Percentiles rank a stretch among this genome's conserved stretches.
These are phyloP conservation scores for Yamadazyma sp. DNA, from an alignment of 805 yeast genomes.

Conservation along the genomic window DNA sequence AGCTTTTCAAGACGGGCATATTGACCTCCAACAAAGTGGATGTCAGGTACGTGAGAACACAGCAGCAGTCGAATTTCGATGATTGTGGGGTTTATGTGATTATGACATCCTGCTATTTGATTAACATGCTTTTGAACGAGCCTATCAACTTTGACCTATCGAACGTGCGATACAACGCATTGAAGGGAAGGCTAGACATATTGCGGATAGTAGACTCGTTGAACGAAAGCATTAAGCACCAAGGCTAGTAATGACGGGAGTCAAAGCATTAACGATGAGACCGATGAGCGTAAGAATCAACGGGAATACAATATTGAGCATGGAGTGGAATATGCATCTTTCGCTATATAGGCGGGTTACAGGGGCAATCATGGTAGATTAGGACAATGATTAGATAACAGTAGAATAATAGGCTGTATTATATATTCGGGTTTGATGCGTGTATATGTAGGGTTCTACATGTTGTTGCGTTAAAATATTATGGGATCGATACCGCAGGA, in stretches of 20 bases:
- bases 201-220: slow-evolving; percentile 22
- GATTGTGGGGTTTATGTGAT: slow-evolving; percentile 59
- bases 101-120: slow-evolving; percentile 39
- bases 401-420: neutral
- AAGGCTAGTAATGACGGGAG: neutral
- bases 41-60: slow-evolving; percentile 33
- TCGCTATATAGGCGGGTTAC: too few relatives aligned
- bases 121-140: slow-evolving; percentile 25
- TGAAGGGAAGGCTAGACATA: slow-evolving; percentile 47
- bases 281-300: slow-evolving; percentile 2
- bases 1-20: slow-evolving; percentile 25
- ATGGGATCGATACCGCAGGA: too few relatives aligned
- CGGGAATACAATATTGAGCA: neutral
- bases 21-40: slow-evolving; percentile 14
- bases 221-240: neutral
- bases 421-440: too few relatives aligned
- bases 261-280: neutral
- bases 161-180: slow-evolving; percentile 45
- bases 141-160: slow-evolving; percentile 40
- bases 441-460: too few relatives aligned
- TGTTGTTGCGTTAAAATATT: too few relatives aligned
- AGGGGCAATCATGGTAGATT: neutral
- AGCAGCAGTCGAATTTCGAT: slow-evolving; percentile 64
- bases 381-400: too few relatives aligned
- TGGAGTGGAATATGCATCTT: too few relatives aligned